Evolutionary conservation across 371 early-diverging fungal genomes (phyloP).

Genomic region (Mucor velutinosus): DNA sequence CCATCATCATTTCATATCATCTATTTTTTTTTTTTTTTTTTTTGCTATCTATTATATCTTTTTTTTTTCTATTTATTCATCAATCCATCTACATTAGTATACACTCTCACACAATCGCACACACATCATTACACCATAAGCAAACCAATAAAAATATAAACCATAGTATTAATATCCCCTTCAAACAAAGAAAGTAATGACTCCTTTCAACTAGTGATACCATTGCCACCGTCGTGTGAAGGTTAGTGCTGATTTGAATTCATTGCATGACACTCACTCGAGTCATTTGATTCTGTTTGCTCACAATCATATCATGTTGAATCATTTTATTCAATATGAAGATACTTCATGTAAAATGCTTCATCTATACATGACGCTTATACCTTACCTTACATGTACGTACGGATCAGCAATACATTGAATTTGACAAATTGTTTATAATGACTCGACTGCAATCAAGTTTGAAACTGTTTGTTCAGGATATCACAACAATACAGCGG

Average conservation of each 20-base stretch:
- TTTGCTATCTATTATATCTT: neutral
- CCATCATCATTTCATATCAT: constrained; percentile 31
- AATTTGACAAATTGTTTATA: neutral
- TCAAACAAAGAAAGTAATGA: neutral
- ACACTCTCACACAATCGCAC: neutral
- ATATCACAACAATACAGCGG: neutral
- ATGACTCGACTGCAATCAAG: neutral
- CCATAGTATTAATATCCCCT: too few species aligned
- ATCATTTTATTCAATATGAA: too few species aligned
- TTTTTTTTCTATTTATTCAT: constrained; percentile 3
- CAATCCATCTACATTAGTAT: neutral
- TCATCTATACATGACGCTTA: neutral
- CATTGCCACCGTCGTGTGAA: neutral
- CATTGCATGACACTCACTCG: too few species aligned
- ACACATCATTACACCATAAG: neutral
- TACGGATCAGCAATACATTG: neutral
- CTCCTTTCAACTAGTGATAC: neutral
- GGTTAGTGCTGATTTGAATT: too few species aligned
- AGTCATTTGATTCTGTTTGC: too few species aligned
- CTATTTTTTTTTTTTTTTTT: neutral
- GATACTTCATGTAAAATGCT: neutral
- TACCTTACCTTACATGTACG: neutral
- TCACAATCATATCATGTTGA: too few species aligned
- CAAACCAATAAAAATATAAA: neutral
- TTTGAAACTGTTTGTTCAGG: neutral